Conservation (phyloP, 2,329 filamentous ascomycete species). For the Chalaropsis ovoidea region DNA sequence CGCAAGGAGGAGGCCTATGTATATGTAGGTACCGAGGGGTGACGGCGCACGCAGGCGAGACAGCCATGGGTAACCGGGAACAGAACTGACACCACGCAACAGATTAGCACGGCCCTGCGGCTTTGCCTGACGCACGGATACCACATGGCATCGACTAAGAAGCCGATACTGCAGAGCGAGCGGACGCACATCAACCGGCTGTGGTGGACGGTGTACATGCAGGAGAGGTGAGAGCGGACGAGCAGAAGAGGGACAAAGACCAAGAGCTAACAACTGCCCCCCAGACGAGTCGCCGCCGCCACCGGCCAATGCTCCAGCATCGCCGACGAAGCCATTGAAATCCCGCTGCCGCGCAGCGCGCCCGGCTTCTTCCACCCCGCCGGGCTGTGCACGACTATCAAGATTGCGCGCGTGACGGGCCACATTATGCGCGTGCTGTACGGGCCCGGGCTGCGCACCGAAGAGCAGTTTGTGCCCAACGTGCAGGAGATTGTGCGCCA, state of each 20-base stretch:
- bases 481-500: conserved; percentile 31
- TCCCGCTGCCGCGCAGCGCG: conserved; percentile 26
- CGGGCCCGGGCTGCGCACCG: conserved; percentile 30
- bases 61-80: too few species aligned
- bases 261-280: not conserved
- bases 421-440: conserved; percentile 31
- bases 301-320: conserved; percentile 24
- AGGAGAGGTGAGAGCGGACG: conserved; percentile 30
- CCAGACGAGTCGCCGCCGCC: conserved; percentile 24
- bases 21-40: conserved; percentile 19
- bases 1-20: conserved; percentile 26
- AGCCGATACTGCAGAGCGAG: conserved; percentile 25
- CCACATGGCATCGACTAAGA: conserved; percentile 27
- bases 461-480: conserved; percentile 31
- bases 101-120: conserved; percentile 30
- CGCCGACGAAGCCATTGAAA: conserved; percentile 24
- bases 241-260: not conserved
- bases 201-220: conserved; percentile 32
- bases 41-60: not conserved
- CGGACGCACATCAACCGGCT: conserved; percentile 29
- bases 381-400: conserved; percentile 30
- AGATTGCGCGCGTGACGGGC: conserved; percentile 28
- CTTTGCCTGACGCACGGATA: conserved; percentile 30
- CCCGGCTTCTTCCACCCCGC: conserved; percentile 30
- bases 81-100: not conserved